Evolutionary conservation across 2,329 filamentous ascomycete species (phyloP).

Genomic region (Arthrobotrys musiformis): DNA sequence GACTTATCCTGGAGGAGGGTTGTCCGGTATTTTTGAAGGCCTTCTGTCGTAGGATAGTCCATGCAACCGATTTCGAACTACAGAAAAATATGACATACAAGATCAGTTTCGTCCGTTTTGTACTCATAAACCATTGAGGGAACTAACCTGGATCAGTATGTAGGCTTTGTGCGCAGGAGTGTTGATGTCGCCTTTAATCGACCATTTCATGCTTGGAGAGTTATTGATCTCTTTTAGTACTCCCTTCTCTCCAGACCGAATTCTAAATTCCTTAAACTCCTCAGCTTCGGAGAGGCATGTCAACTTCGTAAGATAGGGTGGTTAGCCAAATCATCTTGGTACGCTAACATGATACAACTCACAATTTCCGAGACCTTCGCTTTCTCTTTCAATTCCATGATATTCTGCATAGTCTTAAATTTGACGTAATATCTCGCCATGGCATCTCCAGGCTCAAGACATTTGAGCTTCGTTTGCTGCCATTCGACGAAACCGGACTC

Average conservation of each 20-base stretch:
- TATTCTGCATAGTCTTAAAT: slow-evolving; percentile 80
- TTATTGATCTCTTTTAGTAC: slow-evolving; percentile 79
- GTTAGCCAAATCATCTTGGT: background rate
- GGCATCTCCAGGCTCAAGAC: slow-evolving; percentile 78
- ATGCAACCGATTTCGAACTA: slow-evolving; percentile 73
- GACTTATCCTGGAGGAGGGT: slow-evolving; percentile 72
- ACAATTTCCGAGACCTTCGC: slow-evolving; percentile 76
- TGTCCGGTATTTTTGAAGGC: slow-evolving; percentile 67
- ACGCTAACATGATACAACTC: too few relatives aligned
- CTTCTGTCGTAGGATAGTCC: slow-evolving; percentile 72
- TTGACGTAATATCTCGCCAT: slow-evolving; percentile 86
- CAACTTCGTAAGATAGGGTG: slow-evolving; percentile 68
- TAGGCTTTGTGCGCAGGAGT: slow-evolving; percentile 78
- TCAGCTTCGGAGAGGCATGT: slow-evolving; percentile 73
- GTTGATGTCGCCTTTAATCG: slow-evolving; percentile 75
- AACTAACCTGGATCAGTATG: slow-evolving; percentile 73
- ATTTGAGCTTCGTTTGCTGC: slow-evolving; percentile 66
- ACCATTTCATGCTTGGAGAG: slow-evolving; percentile 74
- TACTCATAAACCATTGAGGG: background rate
- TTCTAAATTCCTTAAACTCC: slow-evolving; percentile 78
- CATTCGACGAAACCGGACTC: slow-evolving; percentile 69
- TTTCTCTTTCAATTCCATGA: slow-evolving; percentile 72
- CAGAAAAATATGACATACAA: too few relatives aligned
- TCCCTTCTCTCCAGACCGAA: slow-evolving; percentile 75
- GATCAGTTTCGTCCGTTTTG: too few relatives aligned